A percentile compares a stretch with the other conserved stretches of the same genome.
These are phyloP conservation scores for Fusarium sp. DNA, from an alignment of 2,329 filamentous ascomycete genomes.

Conservation along the genomic window DNA sequence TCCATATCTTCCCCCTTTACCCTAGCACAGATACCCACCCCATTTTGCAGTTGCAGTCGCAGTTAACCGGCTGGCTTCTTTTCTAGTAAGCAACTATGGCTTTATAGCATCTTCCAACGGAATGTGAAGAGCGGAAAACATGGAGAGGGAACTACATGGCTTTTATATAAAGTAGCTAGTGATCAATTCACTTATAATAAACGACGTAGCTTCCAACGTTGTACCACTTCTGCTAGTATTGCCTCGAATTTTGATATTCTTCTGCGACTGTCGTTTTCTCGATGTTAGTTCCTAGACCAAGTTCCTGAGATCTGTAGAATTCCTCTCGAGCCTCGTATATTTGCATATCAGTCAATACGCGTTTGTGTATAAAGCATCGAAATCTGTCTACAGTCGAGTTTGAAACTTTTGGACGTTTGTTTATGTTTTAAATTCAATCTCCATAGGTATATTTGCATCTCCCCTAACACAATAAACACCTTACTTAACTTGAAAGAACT, in stretches of 20 bases:
- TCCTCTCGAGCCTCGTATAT: background rate
- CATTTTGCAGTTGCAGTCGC: background rate
- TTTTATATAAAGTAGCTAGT: constrained; percentile 24
- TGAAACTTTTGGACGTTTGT: background rate
- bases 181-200: constrained; percentile 5
- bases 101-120: constrained; percentile 15
- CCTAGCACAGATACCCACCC: constrained; percentile 33
- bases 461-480: constrained; percentile 1
- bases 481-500: constrained; percentile 62
- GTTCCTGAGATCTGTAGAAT: background rate
- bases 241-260: background rate
- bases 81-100: background rate
- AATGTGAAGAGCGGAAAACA: background rate
- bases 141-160: constrained; percentile 14
- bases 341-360: background rate
- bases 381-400: background rate
- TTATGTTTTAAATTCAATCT: constrained; percentile 13
- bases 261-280: background rate
- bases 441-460: constrained; percentile 48
- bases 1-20: background rate
- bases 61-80: background rate
- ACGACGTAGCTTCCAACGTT: background rate
- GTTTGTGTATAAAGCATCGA: background rate
- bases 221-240: background rate
- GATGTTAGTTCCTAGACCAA: background rate